Conservation (phyloP, 2,329 filamentous ascomycete genomes). For the Cylindrodendrum hubeiense region DNA sequence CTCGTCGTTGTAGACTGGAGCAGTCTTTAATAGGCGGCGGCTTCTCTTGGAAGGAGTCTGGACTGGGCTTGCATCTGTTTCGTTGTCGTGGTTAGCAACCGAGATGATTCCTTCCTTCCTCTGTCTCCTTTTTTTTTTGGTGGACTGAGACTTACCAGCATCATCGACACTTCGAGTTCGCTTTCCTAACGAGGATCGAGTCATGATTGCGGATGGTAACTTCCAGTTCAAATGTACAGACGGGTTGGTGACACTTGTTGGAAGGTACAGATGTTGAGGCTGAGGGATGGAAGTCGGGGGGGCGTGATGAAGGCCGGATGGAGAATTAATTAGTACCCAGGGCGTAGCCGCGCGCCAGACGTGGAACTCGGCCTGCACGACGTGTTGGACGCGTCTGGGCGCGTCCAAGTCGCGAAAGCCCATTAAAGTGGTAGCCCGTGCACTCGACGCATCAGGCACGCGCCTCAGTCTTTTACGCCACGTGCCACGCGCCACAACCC, state of each 20-base stretch:
- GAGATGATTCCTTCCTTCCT: slow-evolving; percentile 17
- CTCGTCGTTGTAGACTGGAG: slow-evolving; percentile 71
- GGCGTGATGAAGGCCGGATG: slow-evolving; percentile 24
- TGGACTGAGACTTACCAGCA: slow-evolving; percentile 44
- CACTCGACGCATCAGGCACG: slow-evolving; percentile 27
- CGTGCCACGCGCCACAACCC: slow-evolving; percentile 24
- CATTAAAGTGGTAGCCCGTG: slow-evolving; percentile 48
- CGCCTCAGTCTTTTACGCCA: slow-evolving; percentile 22
- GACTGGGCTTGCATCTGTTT: slow-evolving; percentile 38
- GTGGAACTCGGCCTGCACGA: slow-evolving; percentile 15
- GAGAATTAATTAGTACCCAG: slow-evolving; percentile 35
- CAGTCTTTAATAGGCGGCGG: slow-evolving; percentile 55
- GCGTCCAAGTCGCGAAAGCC: slow-evolving; percentile 45
- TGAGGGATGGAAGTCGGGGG: slow-evolving; percentile 34
- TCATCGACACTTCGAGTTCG: slow-evolving; percentile 47
- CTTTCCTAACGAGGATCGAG: slow-evolving; percentile 51
- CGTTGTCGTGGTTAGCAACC: slow-evolving; percentile 31
- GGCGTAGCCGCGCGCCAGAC: slow-evolving; percentile 40
- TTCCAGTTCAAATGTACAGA: slow-evolving; percentile 33
- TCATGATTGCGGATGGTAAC: slow-evolving; percentile 40
- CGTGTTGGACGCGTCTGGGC: slow-evolving; percentile 48
- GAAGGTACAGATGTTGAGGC: slow-evolving; percentile 22
- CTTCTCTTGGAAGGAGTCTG: slow-evolving; percentile 60
- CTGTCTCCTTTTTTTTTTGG: slow-evolving; percentile 1
- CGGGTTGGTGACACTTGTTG: slow-evolving; percentile 34